Percentiles rank a stretch among this genome's conserved stretches.
Evolutionary conservation across 495 filamentous ascomycete genomes (phyloP).

Genomic region (Hyaloscypha hepaticicola): DNA sequence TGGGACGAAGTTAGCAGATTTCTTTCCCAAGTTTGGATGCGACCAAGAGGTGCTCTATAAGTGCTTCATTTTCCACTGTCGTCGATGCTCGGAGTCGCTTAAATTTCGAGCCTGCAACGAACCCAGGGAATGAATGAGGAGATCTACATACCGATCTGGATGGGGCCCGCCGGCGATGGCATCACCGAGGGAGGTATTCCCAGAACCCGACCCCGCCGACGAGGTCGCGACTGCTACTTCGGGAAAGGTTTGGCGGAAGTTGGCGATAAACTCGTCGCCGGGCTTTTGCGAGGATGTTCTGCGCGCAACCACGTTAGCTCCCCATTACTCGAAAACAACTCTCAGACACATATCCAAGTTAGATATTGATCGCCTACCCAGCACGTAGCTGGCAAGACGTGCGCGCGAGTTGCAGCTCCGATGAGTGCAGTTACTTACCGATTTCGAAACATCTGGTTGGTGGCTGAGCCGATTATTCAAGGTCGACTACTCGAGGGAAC

Average conservation of each 20-base stretch:
- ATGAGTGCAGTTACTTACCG: constrained; percentile 24
- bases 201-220: constrained; percentile 30
- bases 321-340: not conserved
- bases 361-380: not conserved
- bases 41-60: constrained; percentile 42
- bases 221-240: constrained; percentile 50
- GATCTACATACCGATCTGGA: constrained; percentile 50
- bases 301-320: constrained; percentile 12
- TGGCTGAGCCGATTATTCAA: constrained; percentile 23
- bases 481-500: constrained; percentile 8
- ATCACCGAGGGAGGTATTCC: constrained; percentile 40
- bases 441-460: constrained; percentile 35
- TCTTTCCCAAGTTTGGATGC: not conserved
- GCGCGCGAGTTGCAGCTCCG: not conserved
- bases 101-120: not conserved
- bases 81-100: not conserved
- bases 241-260: constrained; percentile 79
- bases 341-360: not conserved
- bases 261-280: constrained; percentile 75
- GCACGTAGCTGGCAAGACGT: not conserved
- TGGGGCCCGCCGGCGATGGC: constrained; percentile 40
- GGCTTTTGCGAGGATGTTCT: constrained; percentile 88
- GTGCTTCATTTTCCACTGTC: not conserved
- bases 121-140: not conserved
- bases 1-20: constrained; percentile 8